Base-by-base conservation (phyloP, 2,329 filamentous ascomycete species). In the Colletotrichum lini region DNA sequence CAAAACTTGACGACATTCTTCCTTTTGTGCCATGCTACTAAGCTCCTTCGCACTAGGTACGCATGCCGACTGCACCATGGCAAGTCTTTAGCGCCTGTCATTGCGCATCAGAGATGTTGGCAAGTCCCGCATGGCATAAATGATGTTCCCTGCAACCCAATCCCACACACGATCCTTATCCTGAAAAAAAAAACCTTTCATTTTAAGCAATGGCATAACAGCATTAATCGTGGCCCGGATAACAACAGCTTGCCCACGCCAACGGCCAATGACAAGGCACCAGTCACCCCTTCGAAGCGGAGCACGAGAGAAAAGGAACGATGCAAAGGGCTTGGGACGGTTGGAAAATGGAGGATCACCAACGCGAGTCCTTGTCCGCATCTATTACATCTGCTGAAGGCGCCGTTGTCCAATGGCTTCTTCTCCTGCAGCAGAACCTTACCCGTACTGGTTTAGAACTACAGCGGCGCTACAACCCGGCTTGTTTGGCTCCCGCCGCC, bases 391-490 rank as follows among this genome's bases (percentile, higher is more conserved):
- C 38, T 63, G 38, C 57, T 68, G 52, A 58, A 61, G 35, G 52
- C 68, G 65, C 68, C 58, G 52, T 26, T 23, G 58, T 58, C 68
- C 58, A 68, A 68, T 71, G 58, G 52, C 52, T 47, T 54, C 38
- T 42, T 53, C 21, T 68, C 65, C 53, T 63, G 64, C 45, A 52
- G 58, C 57, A 59, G 56, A 42, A 53, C 65, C 44, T 71, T 71
- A 38, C 68, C 65, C 65, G 38, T 68, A 66, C 65, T 53, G 68
- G 65, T 23, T 47, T 71, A 65, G 65, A 71, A 58, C 68, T 71
- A 65, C 65, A 71, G 65, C 68, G 68, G 50, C 45, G 58, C 56
- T n/a, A 52, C 26, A 68, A 58, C 45, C 68, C 68, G 65, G 68
- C 68, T 30, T 57, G 68, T 45, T 62, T 58, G 30, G 45, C 50